phyloP scores from a whole-genome alignment of 2,329 filamentous ascomycete genomes.

The Colletotrichum euphorbiae region DNA sequence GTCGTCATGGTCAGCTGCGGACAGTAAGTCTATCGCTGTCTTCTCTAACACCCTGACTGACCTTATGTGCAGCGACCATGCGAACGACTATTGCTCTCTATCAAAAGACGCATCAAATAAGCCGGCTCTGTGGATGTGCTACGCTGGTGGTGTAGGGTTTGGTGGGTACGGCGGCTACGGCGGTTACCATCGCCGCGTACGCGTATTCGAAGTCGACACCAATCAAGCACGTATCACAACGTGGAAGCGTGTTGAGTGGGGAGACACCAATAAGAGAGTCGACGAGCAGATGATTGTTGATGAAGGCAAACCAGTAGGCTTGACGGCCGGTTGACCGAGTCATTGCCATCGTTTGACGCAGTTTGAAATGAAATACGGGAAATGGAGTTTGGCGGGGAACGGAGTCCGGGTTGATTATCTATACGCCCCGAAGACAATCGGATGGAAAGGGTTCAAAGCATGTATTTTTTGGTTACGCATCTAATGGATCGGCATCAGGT shows the following conservation, averaged over 20 bases:
- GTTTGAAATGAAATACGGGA: constrained; percentile 11
- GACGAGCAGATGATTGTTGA: constrained; percentile 77
- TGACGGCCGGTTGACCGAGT: neutral
- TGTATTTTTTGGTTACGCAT: constrained; percentile 23
- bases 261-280: constrained; percentile 62
- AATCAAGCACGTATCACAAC: constrained; percentile 89
- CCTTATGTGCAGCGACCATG: constrained; percentile 76
- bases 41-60: neutral
- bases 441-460: constrained; percentile 13
- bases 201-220: constrained; percentile 93
- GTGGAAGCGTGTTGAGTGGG: constrained; percentile 88
- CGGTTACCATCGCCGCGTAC: constrained; percentile 83
- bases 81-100: constrained; percentile 94
- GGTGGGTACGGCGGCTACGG: constrained; percentile 95
- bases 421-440: constrained; percentile 2
- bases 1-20: constrained; percentile 90
- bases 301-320: constrained; percentile 59
- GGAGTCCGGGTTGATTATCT: constrained; percentile 28
- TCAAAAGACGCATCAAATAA: constrained; percentile 65
- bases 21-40: constrained; percentile 68
- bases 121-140: constrained; percentile 95
- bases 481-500: constrained; percentile 1
- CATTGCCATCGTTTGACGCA: neutral
- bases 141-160: constrained; percentile 90
- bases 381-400: constrained; percentile 29